phyloP scores from a whole-genome alignment of 768 basidiomycete genomes.

The Hericium coralloides region DNA sequence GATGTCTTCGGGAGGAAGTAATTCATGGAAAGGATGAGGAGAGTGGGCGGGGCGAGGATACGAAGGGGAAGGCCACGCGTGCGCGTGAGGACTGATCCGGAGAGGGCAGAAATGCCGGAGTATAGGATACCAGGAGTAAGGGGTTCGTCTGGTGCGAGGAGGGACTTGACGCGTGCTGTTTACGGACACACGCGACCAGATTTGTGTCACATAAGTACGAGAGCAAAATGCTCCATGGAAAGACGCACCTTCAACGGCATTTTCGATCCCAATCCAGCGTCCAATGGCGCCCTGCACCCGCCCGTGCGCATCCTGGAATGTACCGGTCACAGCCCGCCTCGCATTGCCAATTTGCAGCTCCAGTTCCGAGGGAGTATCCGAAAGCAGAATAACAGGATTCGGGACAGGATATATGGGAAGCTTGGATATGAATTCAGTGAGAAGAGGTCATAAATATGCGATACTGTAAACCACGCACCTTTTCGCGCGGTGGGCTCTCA shows the following conservation, averaged over 20 bases:
- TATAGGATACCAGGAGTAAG: slow-evolving; percentile 88
- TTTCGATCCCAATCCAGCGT: slow-evolving; percentile 81
- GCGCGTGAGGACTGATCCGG: slow-evolving; percentile 80
- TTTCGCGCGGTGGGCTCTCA: slow-evolving; percentile 9
- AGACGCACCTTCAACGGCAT: slow-evolving; percentile 72
- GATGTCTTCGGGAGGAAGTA: slow-evolving; percentile 87
- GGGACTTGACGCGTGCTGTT: slow-evolving; percentile 72
- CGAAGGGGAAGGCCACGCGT: slow-evolving; percentile 65
- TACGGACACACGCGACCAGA: neutral
- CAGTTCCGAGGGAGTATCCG: slow-evolving; percentile 66
- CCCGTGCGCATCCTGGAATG: slow-evolving; percentile 48
- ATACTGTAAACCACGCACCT: slow-evolving; percentile 12
- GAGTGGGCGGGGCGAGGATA: slow-evolving; percentile 63
- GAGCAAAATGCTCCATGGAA: no score
- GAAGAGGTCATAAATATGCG: neutral
- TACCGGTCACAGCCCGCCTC: slow-evolving; percentile 48
- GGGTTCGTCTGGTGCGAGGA: slow-evolving; percentile 72
- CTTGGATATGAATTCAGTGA: slow-evolving; percentile 31
- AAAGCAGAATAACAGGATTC: slow-evolving; percentile 54
- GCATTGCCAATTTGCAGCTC: slow-evolving; percentile 68
- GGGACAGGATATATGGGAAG: slow-evolving; percentile 74
- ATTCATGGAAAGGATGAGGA: slow-evolving; percentile 58
- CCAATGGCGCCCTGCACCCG: slow-evolving; percentile 67
- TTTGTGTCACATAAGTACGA: no score
- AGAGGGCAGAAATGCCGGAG: slow-evolving; percentile 80